A percentile compares a stretch with the other conserved stretches of the same genome.
Evolutionary conservation across 2,329 filamentous ascomycete species (phyloP).

Genomic region (Fonsecaea nubica): DNA sequence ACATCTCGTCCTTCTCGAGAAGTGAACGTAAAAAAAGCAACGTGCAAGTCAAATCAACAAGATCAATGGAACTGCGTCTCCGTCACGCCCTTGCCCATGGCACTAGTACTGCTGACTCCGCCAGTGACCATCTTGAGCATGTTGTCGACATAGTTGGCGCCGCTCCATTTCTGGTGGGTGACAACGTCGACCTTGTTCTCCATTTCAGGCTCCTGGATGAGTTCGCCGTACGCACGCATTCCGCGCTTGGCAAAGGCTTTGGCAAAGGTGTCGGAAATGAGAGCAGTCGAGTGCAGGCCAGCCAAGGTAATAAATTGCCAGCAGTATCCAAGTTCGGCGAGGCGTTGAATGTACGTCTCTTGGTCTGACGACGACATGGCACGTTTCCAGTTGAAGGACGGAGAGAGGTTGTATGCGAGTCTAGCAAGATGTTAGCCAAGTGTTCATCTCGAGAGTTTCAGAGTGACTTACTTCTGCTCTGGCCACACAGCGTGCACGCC

Average conservation of each 20-base stretch:
- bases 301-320: constrained; percentile 99
- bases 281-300: constrained; percentile 90
- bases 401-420: constrained; percentile 96
- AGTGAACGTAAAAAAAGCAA: neutral
- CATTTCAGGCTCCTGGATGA: constrained; percentile 98
- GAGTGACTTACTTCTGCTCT: constrained; percentile 80
- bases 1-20: neutral
- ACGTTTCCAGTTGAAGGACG: constrained; percentile 99
- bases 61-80: constrained; percentile 87
- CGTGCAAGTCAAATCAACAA: neutral
- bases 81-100: constrained; percentile 97
- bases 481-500: constrained; percentile 95
- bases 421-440: constrained; percentile 52
- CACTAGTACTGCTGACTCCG: constrained; percentile 86
- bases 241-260: constrained; percentile 79
- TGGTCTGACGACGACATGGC: constrained; percentile 92
- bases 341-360: constrained; percentile 94
- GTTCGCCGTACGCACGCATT: constrained; percentile 96
- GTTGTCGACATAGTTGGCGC: constrained; percentile 93
- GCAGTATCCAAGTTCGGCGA: constrained; percentile 89
- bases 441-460: neutral
- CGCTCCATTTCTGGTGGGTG: constrained; percentile 98
- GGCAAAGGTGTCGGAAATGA: constrained; percentile 89
- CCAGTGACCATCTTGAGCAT: constrained; percentile 96
- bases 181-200: constrained; percentile 88